These are phyloP conservation scores for Talinum fruticosum DNA, from an alignment of 148 eudicot genomes.

Conservation along the genomic window DNA sequence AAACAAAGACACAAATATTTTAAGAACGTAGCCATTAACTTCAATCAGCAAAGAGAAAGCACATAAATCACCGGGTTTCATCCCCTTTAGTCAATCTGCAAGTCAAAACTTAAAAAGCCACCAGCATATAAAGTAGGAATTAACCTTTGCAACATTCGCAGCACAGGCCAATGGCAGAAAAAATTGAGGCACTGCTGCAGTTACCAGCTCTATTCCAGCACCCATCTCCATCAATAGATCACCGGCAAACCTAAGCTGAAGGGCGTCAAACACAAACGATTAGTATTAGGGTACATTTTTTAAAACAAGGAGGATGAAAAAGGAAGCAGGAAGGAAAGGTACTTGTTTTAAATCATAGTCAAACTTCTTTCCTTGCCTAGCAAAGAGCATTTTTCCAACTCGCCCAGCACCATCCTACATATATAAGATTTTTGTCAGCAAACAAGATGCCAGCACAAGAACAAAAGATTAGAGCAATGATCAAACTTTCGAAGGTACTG, in stretches of 20 bases:
- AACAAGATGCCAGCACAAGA: not conserved
- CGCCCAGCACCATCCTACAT: slow-evolving; percentile 96
- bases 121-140: not conserved
- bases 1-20: not conserved
- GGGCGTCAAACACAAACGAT: slow-evolving; percentile 13
- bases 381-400: slow-evolving; percentile 93
- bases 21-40: not conserved
- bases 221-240: slow-evolving; percentile 96
- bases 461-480: not conserved
- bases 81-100: slow-evolving; percentile 6
- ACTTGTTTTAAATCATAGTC: slow-evolving; percentile 99
- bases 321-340: slow-evolving; percentile 14
- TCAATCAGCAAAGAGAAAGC: not conserved
- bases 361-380: slow-evolving; percentile 96
- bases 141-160: slow-evolving; percentile 92
- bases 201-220: slow-evolving; percentile 93
- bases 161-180: slow-evolving; percentile 98
- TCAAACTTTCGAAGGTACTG: not conserved
- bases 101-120: not conserved
- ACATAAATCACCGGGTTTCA: not conserved
- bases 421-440: slow-evolving; percentile 15
- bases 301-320: not conserved
- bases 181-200: slow-evolving; percentile 90
- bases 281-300: not conserved
- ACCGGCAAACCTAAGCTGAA: slow-evolving; percentile 90